Percentiles rank a stretch among this genome's conserved stretches.
phyloP scores from a whole-genome alignment of 805 yeast species.

The Starmerella powellii region DNA sequence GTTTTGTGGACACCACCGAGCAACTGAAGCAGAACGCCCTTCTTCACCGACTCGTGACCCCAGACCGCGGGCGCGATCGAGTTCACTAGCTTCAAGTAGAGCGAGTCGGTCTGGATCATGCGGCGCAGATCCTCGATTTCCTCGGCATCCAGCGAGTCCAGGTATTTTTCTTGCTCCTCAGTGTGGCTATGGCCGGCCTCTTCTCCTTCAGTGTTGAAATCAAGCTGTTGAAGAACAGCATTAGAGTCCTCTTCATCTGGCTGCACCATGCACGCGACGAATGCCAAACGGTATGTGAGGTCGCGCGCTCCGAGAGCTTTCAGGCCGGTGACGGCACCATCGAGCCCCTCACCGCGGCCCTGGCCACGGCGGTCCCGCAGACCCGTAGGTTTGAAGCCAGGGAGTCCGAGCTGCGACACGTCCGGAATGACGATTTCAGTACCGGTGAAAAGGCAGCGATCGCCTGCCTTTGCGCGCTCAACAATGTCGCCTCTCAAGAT shows the following conservation, averaged over 20 bases:
- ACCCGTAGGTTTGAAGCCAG: constrained; percentile 84
- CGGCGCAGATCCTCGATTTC: constrained; percentile 75
- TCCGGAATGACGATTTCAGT: constrained; percentile 92
- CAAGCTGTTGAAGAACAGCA: constrained; percentile 11
- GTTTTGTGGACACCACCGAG: constrained; percentile 92
- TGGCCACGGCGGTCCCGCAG: constrained; percentile 51
- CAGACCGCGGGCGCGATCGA: constrained; percentile 93
- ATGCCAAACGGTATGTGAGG: constrained; percentile 80
- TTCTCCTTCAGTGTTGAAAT: constrained; percentile 29
- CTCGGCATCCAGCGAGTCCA: constrained; percentile 63
- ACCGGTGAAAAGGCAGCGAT: constrained; percentile 85
- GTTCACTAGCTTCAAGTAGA: constrained; percentile 70
- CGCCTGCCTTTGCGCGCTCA: constrained; percentile 95
- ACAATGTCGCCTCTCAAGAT: constrained; percentile 87
- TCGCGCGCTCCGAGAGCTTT: constrained; percentile 89
- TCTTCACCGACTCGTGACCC: constrained; percentile 90
- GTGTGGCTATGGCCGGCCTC: constrained; percentile 35
- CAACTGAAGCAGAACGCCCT: constrained; percentile 77
- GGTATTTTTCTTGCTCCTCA: constrained; percentile 67
- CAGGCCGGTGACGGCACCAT: constrained; percentile 80
- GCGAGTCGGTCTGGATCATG: constrained; percentile 81
- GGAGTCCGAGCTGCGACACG: constrained; percentile 82
- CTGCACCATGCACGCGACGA: constrained; percentile 79
- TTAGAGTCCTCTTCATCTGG: constrained; percentile 34
- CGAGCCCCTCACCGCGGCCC: constrained; percentile 54